Percentiles rank a stretch among this genome's conserved stretches.
Evolutionary conservation across 331 rosid genomes (phyloP).

Genomic region (Quercus lobata): DNA sequence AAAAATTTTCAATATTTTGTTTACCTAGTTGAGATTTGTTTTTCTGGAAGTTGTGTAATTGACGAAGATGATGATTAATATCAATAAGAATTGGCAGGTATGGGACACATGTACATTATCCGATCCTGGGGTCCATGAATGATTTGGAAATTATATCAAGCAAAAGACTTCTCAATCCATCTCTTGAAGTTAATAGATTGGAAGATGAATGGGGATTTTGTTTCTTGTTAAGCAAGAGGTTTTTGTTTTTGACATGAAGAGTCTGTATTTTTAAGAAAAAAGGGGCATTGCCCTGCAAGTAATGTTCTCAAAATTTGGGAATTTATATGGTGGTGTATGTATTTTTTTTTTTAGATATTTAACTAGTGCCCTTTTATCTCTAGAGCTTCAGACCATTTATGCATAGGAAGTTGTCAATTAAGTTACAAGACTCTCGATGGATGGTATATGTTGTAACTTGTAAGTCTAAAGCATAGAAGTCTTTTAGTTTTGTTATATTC

Average conservation of each 20-base stretch:
- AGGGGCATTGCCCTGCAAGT: background rate
- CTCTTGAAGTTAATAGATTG: constrained; percentile 11
- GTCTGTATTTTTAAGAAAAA: background rate
- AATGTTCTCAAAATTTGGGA: constrained; percentile 11
- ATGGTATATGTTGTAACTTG: no score
- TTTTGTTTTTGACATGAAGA: background rate
- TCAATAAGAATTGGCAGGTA: constrained; percentile 36
- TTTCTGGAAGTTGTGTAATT: background rate
- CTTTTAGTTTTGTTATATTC: no score
- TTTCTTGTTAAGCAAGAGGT: background rate
- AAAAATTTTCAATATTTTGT: background rate
- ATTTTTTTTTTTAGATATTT: no score
- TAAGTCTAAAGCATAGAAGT: no score
- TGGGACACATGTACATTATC: constrained; percentile 57
- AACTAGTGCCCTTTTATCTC: no score
- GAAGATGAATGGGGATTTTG: background rate
- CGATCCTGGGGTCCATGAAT: background rate
- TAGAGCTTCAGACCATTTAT: no score
- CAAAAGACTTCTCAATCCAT: constrained; percentile 24
- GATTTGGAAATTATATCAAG: constrained; percentile 29
- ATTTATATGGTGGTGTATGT: background rate
- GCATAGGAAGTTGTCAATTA: rapidly evolving
- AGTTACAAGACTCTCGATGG: no score
- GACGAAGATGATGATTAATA: constrained; percentile 5
- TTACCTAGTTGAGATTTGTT: background rate